Conservation (phyloP, 257 asterid genomes). For the Datura wrightii region DNA sequence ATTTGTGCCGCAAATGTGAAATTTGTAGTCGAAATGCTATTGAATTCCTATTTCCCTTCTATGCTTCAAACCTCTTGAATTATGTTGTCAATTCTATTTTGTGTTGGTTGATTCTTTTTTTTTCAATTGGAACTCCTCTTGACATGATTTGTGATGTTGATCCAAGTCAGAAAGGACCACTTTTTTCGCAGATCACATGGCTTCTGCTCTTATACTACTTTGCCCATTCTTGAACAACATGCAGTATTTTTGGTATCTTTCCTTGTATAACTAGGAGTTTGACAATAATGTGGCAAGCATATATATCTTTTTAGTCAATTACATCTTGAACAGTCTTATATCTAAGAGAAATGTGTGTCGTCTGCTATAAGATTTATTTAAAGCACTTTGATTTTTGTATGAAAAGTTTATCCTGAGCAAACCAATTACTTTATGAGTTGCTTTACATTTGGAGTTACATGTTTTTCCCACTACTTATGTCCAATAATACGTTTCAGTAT, state of each 20-base stretch:
- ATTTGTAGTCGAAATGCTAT: too few species aligned
- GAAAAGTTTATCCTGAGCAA: background rate
- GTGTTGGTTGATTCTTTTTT: too few species aligned
- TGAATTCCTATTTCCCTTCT: too few species aligned
- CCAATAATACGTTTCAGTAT: background rate
- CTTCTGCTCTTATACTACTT: background rate
- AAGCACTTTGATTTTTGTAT: constrained; percentile 16
- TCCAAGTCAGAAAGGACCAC: constrained; percentile 4
- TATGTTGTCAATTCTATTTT: too few species aligned
- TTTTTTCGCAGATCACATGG: constrained; percentile 2
- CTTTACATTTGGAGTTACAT: background rate
- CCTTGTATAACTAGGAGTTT: constrained; percentile 1
- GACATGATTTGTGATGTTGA: background rate
- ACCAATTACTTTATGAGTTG: background rate
- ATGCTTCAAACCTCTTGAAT: too few species aligned
- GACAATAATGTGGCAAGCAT: background rate
- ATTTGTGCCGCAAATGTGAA: too few species aligned
- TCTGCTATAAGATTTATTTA: constrained; percentile 1
- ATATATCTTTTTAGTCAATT: background rate
- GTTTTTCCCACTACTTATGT: constrained; percentile 14
- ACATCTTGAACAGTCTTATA: background rate
- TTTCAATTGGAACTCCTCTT: too few species aligned
- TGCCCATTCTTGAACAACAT: background rate
- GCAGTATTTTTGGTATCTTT: background rate
- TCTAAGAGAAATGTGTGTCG: background rate